phyloP scores from a whole-genome alignment of 768 basidiomycete species.

The Amanita inopinata region DNA sequence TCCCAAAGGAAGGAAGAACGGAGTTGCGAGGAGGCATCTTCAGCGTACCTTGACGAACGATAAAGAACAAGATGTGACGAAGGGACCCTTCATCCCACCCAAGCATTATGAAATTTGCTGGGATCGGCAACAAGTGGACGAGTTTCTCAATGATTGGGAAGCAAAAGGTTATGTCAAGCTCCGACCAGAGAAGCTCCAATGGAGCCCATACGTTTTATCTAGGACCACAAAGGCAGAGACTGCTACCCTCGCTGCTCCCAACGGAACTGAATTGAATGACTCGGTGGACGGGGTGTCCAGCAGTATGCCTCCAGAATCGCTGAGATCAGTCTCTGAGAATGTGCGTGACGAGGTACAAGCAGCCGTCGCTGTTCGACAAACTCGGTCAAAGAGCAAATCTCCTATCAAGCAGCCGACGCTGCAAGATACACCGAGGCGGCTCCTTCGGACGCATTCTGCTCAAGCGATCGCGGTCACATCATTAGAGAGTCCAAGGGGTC shows the following conservation, averaged over 20 bases:
- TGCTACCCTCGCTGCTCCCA: not conserved
- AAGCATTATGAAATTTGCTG: conserved; percentile 68
- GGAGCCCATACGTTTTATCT: conserved; percentile 84
- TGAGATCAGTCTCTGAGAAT: conserved; percentile 1
- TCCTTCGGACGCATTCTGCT: conserved; percentile 11
- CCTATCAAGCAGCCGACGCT: conserved; percentile 5
- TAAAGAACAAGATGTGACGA: conserved; percentile 28
- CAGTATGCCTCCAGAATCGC: not conserved
- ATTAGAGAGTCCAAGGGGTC: not conserved
- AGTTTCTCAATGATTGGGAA: conserved; percentile 62
- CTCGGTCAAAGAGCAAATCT: conserved; percentile 5
- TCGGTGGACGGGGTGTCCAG: not conserved
- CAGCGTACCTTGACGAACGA: conserved; percentile 49
- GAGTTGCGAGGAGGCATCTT: conserved; percentile 53
- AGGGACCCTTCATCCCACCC: conserved; percentile 52
- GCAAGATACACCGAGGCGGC: conserved; percentile 8
- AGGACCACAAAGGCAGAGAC: conserved; percentile 22
- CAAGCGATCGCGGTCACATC: not conserved
- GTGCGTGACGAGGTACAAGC: not conserved
- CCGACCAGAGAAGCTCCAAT: conserved; percentile 80
- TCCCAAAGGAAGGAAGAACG: conserved; percentile 57
- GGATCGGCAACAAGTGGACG: conserved; percentile 56
- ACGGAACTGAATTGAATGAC: not conserved
- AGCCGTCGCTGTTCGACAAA: not conserved
- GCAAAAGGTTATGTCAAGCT: conserved; percentile 69